phyloP scores from a whole-genome alignment of 495 filamentous ascomycete species.

The Aspergillus incahuasiensis region DNA sequence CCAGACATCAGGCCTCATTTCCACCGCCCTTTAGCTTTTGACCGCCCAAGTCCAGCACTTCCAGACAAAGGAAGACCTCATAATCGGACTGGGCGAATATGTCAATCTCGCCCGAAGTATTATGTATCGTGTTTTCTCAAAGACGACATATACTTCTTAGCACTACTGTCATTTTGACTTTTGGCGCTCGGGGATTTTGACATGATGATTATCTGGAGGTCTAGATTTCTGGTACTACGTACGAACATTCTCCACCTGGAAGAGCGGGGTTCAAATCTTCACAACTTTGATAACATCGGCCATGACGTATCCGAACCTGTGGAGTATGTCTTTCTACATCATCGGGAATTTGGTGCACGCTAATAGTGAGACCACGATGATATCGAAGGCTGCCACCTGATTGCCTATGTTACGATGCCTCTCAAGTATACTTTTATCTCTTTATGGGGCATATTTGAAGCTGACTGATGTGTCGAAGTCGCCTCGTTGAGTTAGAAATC shows the following conservation, averaged over 20 bases:
- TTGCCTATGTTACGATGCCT: too few species aligned
- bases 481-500: background rate
- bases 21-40: constrained; percentile 3
- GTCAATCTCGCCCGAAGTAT: background rate
- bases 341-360: background rate
- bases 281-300: background rate
- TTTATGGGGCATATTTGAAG: background rate
- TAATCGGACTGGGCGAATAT: background rate
- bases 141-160: background rate
- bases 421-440: too few species aligned
- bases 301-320: background rate
- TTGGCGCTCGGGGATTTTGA: background rate
- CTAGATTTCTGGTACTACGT: background rate
- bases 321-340: background rate
- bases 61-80: background rate
- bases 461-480: background rate
- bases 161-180: background rate
- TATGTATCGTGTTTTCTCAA: background rate
- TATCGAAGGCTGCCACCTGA: background rate
- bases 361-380: background rate
- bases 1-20: background rate
- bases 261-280: background rate
- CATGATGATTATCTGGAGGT: background rate
- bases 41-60: background rate
- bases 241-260: background rate